Evolutionary conservation across 2,329 filamentous ascomycete genomes (phyloP).

Genomic region (Pyrenophora tritici-repentis): DNA sequence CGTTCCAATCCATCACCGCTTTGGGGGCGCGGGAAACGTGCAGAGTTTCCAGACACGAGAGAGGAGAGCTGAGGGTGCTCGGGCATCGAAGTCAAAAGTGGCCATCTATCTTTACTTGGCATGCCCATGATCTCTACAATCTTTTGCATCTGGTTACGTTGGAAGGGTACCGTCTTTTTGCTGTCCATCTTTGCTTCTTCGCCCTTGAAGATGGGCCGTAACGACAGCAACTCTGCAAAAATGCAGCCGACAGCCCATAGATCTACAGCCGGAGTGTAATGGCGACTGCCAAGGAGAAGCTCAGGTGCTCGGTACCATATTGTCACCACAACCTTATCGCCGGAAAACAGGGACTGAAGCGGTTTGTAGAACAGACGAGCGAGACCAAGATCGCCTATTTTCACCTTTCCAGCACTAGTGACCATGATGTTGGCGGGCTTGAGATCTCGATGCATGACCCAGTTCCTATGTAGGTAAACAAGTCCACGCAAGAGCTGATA

Average conservation of each 20-base stretch:
- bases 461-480: slow-evolving; percentile 92
- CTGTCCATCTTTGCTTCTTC: slow-evolving; percentile 99
- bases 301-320: slow-evolving; percentile 99
- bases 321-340: slow-evolving; percentile 97
- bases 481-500: slow-evolving; percentile 95
- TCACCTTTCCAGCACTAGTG: slow-evolving; percentile 84
- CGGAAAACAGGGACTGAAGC: slow-evolving; percentile 84
- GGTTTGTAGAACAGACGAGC: slow-evolving; percentile 94
- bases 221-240: slow-evolving; percentile 87
- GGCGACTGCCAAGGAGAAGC: slow-evolving; percentile 85
- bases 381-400: slow-evolving; percentile 91
- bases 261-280: slow-evolving; percentile 96
- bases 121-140: slow-evolving; percentile 96
- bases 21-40: slow-evolving; percentile 57
- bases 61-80: slow-evolving; percentile 76
- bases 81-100: slow-evolving; percentile 80
- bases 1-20: slow-evolving; percentile 66
- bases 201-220: slow-evolving; percentile 96
- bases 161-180: slow-evolving; percentile 97
- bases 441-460: slow-evolving; percentile 94
- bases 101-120: slow-evolving; percentile 88
- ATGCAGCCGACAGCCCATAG: slow-evolving; percentile 98
- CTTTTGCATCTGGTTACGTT: slow-evolving; percentile 98
- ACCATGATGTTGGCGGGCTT: slow-evolving; percentile 99
- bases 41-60: slow-evolving; percentile 51